Evolutionary conservation across 371 early-diverging fungal genomes (phyloP).

Genomic region (Gilbertella persicaria): DNA sequence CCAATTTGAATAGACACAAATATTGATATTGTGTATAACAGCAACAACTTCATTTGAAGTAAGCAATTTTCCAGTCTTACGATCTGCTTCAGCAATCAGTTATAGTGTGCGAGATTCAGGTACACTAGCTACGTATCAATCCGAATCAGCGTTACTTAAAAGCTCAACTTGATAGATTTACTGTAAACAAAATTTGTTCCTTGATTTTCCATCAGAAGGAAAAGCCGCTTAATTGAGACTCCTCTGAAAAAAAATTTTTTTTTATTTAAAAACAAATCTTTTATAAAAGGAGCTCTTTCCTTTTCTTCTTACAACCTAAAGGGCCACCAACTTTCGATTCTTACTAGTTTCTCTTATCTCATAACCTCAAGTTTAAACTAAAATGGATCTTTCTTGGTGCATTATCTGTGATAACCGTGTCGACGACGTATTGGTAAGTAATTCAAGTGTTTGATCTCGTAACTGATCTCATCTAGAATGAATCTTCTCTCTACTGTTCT

Average conservation of each 20-base stretch:
- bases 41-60: too few relatives aligned
- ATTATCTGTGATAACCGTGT: slow-evolving; percentile 39
- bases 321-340: slow-evolving; percentile 23
- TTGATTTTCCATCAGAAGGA: too few relatives aligned
- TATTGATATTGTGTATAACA: too few relatives aligned
- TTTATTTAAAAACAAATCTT: slow-evolving; percentile 2
- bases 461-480: slow-evolving; percentile 13
- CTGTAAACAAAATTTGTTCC: too few relatives aligned
- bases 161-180: too few relatives aligned
- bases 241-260: slow-evolving; percentile 1
- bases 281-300: slow-evolving; percentile 19
- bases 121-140: too few relatives aligned
- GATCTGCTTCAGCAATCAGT: too few relatives aligned
- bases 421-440: slow-evolving; percentile 32
- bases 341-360: not conserved
- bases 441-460: not conserved
- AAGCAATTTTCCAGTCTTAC: too few relatives aligned
- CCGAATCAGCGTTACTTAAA: too few relatives aligned
- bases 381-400: slow-evolving; percentile 39
- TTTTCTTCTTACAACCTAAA: slow-evolving; percentile 24
- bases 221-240: too few relatives aligned
- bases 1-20: too few relatives aligned
- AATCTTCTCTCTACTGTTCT: slow-evolving; percentile 34
- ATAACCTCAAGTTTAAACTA: slow-evolving; percentile 1
- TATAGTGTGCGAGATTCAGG: too few relatives aligned